phyloP scores from a whole-genome alignment of 2,329 filamentous ascomycete species.

The Periglandula ipomoeae region DNA sequence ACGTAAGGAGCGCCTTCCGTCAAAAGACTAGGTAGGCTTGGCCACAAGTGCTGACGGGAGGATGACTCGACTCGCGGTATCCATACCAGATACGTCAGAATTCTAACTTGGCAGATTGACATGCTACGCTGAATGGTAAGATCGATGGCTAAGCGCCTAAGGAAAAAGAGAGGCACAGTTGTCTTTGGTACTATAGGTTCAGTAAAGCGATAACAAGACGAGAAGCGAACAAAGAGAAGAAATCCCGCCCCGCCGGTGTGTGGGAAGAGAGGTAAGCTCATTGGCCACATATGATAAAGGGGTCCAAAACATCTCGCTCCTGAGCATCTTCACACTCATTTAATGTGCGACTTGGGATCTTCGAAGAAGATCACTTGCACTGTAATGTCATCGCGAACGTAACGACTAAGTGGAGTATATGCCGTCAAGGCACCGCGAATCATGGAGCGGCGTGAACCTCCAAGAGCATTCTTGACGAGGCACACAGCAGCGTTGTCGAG shows the following conservation, averaged over 20 bases:
- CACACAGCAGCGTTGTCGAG: constrained; percentile 70
- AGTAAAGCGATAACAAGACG: too few relatives aligned
- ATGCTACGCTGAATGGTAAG: too few relatives aligned
- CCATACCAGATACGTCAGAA: too few relatives aligned
- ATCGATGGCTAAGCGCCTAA: too few relatives aligned
- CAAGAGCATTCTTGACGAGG: constrained; percentile 70
- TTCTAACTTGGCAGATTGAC: too few relatives aligned
- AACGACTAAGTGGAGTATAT: constrained; percentile 54
- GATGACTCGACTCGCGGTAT: not conserved
- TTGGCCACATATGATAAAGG: not conserved
- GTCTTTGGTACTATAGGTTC: too few relatives aligned
- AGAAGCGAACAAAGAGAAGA: too few relatives aligned
- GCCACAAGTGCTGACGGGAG: not conserved
- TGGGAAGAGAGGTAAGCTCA: not conserved
- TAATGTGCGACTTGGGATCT: not conserved
- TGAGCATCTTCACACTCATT: not conserved
- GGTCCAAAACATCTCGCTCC: not conserved
- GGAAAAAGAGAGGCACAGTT: too few relatives aligned
- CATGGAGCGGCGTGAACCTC: constrained; percentile 65
- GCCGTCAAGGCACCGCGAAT: constrained; percentile 64
- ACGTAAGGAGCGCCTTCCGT: not conserved
- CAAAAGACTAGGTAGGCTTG: not conserved
- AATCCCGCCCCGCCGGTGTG: too few relatives aligned
- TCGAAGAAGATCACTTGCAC: constrained; percentile 69
- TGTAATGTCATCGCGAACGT: constrained; percentile 64